Conservation (phyloP, 345 rosid species). For the Pistacia integerrima region DNA sequence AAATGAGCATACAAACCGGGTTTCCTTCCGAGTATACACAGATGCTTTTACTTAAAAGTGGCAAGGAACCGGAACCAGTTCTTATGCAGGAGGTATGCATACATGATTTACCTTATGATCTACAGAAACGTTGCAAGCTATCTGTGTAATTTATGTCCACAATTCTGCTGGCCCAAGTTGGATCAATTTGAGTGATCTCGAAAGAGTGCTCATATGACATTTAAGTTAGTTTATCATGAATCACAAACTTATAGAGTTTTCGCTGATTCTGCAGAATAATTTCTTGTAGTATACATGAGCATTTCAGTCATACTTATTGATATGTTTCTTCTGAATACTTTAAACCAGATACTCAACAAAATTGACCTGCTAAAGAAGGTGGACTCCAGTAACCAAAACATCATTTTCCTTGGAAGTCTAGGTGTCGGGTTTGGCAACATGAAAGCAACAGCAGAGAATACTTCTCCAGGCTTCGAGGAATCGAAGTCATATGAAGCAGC, state of each 20-base stretch:
- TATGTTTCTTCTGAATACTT: slow-evolving; percentile 8
- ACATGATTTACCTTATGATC: neutral
- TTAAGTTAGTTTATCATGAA: neutral
- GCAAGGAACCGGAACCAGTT: slow-evolving; percentile 38
- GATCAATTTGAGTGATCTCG: neutral
- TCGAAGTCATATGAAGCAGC: slow-evolving; percentile 54
- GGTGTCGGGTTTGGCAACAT: slow-evolving; percentile 76
- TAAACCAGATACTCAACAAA: slow-evolving; percentile 35
- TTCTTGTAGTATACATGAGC: too few species aligned
- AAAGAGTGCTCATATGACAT: neutral
- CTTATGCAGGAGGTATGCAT: slow-evolving; percentile 43
- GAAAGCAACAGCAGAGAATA: slow-evolving; percentile 57
- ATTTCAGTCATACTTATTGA: neutral
- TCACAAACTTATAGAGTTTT: neutral
- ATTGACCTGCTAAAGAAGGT: slow-evolving; percentile 30
- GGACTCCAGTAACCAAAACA: slow-evolving; percentile 32
- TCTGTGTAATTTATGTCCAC: neutral
- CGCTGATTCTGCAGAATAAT: neutral
- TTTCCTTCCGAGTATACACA: slow-evolving; percentile 64
- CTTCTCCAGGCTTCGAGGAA: slow-evolving; percentile 63
- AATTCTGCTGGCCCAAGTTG: neutral
- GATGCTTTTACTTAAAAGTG: slow-evolving; percentile 48
- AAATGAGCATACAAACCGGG: slow-evolving; percentile 63
- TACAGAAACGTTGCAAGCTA: too few species aligned
- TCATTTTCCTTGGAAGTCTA: slow-evolving; percentile 42